phyloP scores from a whole-genome alignment of 371 early-diverging fungal genomes.

The Mortierella sp. region DNA sequence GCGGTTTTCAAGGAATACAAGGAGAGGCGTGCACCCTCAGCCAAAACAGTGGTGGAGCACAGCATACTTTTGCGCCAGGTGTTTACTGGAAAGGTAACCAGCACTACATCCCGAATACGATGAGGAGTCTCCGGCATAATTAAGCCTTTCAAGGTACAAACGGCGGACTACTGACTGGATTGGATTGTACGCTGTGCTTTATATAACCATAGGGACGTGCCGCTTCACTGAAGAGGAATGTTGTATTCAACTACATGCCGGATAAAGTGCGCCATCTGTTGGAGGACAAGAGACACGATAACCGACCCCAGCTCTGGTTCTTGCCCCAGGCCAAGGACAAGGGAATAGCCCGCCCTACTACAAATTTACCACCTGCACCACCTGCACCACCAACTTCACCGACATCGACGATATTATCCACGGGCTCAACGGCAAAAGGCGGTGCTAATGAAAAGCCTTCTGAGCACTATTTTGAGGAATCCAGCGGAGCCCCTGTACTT shows the following conservation, averaged over 20 bases:
- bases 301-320: conserved; percentile 50
- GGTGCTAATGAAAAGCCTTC: not conserved
- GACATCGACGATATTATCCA: not conserved
- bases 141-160: no score
- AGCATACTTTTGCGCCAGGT: conserved; percentile 34
- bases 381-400: not conserved
- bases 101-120: not conserved
- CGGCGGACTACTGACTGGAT: not conserved
- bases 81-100: conserved; percentile 49
- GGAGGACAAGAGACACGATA: conserved; percentile 50
- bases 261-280: conserved; percentile 45
- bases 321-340: conserved; percentile 37
- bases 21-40: conserved; percentile 27
- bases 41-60: conserved; percentile 51
- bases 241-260: conserved; percentile 56
- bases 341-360: conserved; percentile 26
- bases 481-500: not conserved
- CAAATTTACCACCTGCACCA: conserved; percentile 13
- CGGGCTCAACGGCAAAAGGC: not conserved
- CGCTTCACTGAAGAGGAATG: conserved; percentile 42
- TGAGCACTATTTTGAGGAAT: not conserved
- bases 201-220: conserved; percentile 36
- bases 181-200: not conserved
- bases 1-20: conserved; percentile 38
- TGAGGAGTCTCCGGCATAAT: no score